Conservation (phyloP, 139 green algal species). For the Penium margaritaceum region DNA sequence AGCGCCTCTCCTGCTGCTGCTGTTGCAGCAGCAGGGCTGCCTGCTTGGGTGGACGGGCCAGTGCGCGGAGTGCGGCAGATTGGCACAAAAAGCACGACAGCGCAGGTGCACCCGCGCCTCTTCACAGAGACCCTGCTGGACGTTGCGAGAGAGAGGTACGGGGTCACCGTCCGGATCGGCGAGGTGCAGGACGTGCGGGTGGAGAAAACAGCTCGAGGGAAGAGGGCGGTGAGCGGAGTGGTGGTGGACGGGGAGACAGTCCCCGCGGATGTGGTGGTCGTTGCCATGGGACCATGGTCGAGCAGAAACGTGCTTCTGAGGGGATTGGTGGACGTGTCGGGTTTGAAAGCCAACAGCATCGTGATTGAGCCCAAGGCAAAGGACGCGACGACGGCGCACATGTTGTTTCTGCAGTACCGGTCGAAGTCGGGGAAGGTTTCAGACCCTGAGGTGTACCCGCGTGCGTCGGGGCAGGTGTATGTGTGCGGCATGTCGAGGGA, state of each 20-base stretch:
- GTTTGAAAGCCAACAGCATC: slow-evolving; percentile 36
- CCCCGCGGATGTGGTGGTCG: slow-evolving; percentile 30
- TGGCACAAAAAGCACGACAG: slow-evolving; percentile 9
- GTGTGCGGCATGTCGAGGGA: slow-evolving; percentile 38
- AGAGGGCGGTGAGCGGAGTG: slow-evolving; percentile 21
- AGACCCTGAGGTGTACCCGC: slow-evolving; percentile 43
- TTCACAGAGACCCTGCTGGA: slow-evolving; percentile 31
- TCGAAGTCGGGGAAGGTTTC: slow-evolving; percentile 17
- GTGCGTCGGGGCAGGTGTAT: slow-evolving; percentile 36
- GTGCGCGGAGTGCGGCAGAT: background rate
- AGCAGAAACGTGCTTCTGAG: slow-evolving; percentile 1
- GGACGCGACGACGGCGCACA: slow-evolving; percentile 8
- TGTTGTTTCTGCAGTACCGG: slow-evolving; percentile 29
- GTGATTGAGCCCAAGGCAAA: slow-evolving; percentile 12
- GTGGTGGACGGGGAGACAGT: slow-evolving; percentile 23
- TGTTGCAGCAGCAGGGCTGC: slow-evolving; percentile 18
- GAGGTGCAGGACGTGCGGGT: no score
- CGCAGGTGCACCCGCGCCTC: slow-evolving; percentile 26
- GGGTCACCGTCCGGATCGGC: slow-evolving; percentile 17
- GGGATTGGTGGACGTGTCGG: slow-evolving; percentile 10
- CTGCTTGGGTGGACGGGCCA: slow-evolving; percentile 19
- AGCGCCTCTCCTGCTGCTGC: no score
- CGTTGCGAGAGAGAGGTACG: slow-evolving; percentile 14
- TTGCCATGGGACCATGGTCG: slow-evolving; percentile 49
- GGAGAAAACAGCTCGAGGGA: no score